These are phyloP conservation scores for Pachysandra terminalis DNA, from an alignment of 164 flowering plant genomes.

Conservation along the genomic window DNA sequence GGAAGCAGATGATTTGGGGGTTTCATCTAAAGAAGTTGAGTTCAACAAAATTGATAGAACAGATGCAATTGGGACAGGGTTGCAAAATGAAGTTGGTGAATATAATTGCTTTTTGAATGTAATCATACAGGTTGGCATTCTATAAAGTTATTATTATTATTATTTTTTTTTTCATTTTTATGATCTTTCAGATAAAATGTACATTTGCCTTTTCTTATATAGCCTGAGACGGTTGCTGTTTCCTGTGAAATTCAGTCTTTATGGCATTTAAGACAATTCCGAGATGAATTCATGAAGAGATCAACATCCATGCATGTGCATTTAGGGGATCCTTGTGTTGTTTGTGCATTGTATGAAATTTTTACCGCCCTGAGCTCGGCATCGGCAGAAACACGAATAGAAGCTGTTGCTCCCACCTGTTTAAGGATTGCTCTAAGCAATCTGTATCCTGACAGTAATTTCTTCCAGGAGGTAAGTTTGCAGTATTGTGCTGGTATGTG, in stretches of 20 bases:
- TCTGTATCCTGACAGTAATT: constrained; percentile 87
- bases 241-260: constrained; percentile 57
- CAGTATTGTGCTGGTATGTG: neutral
- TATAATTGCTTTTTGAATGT: constrained; percentile 98
- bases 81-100: constrained; percentile 94
- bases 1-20: constrained; percentile 21
- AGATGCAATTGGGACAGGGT: constrained; percentile 65
- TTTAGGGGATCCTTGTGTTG: constrained; percentile 94
- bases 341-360: constrained; percentile 83
- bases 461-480: constrained; percentile 79
- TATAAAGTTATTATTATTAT: too few relatives aligned
- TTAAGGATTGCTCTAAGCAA: constrained; percentile 90
- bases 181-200: neutral
- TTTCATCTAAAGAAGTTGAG: constrained; percentile 25
- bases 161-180: neutral
- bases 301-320: constrained; percentile 67
- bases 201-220: neutral
- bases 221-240: constrained; percentile 7
- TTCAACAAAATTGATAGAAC: constrained; percentile 19
- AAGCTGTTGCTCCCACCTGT: constrained; percentile 83
- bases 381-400: constrained; percentile 49
- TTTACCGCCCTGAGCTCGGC: constrained; percentile 65
- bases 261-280: constrained; percentile 82
- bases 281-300: constrained; percentile 73
- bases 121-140: constrained; percentile 76